Base-by-base conservation (phyloP, 106 monocot genomes). In the Phalaenopsis aphrodite region DNA sequence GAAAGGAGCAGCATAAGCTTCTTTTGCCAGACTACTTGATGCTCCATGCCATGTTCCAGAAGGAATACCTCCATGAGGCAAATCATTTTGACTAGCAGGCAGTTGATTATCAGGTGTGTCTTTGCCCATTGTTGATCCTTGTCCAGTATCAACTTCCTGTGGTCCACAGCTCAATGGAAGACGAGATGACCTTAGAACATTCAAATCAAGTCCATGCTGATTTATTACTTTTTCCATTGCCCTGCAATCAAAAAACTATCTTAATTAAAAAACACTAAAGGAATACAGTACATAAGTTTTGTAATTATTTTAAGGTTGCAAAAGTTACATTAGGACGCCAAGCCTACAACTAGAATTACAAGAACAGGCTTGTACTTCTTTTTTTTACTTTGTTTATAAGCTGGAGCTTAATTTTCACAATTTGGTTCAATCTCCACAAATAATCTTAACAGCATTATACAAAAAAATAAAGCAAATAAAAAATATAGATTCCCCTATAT, bases 151-250 rank as follows among this genome's bases (percentile, higher is more conserved):
- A 16, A 80, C 93, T 48, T 76, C 72, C 55, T 87, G 92, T 78
- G 87, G 73, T 37, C 79, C 91, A 89, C 83, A 61, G 24, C 84
- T 18, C 36, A 88, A 81, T 77, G 98, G 88, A 81, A 89, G 48
- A 16, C 87, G 89, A 78, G 92, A 82, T 55, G 91, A 88, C 52
- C 64, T 88, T 87, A 99, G 72, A 77, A 82, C 84, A 84, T 99
- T 84, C 72, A 93, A 91, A 84, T 99, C 95, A 75, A 99, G 87
- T 56, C 95, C 90, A 84, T 99, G 85, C 85, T 99, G 95, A 78
- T 48, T 90, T 65, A 99, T 84, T 75, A 99, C 95, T 78, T 88
- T 95, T 84, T 99, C 91, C 95, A 99, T 93, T 7, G 99, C 95
- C 90, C 99, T 99, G 82, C 39, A 12, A 61, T 75, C 17, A 16